These are phyloP conservation scores for Cryptococcus sp. DNA, from an alignment of 1,284 basidiomycete genomes.

Conservation along the genomic window DNA sequence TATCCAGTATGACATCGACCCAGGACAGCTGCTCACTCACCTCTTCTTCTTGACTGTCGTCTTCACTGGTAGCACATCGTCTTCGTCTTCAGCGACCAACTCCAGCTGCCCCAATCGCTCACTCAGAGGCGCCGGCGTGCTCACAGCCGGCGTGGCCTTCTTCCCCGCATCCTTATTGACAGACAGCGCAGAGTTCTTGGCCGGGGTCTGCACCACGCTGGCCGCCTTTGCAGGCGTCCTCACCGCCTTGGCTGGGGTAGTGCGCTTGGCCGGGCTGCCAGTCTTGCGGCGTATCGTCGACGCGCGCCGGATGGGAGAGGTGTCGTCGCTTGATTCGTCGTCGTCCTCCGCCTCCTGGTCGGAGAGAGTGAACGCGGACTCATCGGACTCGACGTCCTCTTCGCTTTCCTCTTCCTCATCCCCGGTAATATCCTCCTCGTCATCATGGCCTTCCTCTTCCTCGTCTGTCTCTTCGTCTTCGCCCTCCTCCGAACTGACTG, in stretches of 20 bases:
- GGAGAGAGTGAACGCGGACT: slow-evolving; percentile 20
- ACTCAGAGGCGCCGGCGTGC: slow-evolving; percentile 19
- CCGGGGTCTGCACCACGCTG: background rate
- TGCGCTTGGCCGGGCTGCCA: slow-evolving; percentile 14
- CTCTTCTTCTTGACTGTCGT: slow-evolving; percentile 55
- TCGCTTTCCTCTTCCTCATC: slow-evolving; percentile 22
- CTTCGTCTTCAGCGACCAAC: slow-evolving; percentile 18
- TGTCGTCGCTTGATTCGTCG: slow-evolving; percentile 22
- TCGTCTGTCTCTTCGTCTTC: slow-evolving; percentile 21
- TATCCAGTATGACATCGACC: background rate
- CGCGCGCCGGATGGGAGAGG: slow-evolving; percentile 27
- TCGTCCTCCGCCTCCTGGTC: slow-evolving; percentile 42
- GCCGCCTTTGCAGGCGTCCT: slow-evolving; percentile 1
- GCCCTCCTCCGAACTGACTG: slow-evolving; percentile 17
- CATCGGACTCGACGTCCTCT: slow-evolving; percentile 18
- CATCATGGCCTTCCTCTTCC: slow-evolving; percentile 17
- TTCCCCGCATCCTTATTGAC: background rate
- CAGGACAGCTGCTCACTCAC: slow-evolving; percentile 30
- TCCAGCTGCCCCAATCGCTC: slow-evolving; percentile 26
- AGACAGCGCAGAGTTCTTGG: background rate
- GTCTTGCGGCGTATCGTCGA: slow-evolving; percentile 16
- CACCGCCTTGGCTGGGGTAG: background rate
- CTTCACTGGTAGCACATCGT: slow-evolving; percentile 43
- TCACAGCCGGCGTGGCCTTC: background rate
- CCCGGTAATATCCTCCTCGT: slow-evolving; percentile 24